Evolutionary conservation across 345 rosid species (phyloP), one percentile per base, ranked within the genome.

Genomic region (Moricandia arvensis): DNA sequence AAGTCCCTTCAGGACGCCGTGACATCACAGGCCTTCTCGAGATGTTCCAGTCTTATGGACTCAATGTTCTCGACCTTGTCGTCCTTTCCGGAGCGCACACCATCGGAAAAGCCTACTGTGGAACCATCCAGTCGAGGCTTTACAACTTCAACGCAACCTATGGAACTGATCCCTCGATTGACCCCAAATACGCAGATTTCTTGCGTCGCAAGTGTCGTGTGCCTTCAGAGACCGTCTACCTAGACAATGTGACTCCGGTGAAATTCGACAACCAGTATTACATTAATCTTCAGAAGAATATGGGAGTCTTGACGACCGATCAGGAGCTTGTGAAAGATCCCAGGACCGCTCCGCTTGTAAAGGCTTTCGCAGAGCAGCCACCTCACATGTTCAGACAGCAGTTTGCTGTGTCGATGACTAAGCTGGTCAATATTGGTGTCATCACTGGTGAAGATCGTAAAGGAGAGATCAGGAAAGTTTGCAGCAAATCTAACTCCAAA

Each of bases 61-160:
- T 91, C 49, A 89, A 86, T 24, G 73, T 89, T 8, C 82, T 88
- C 33, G 97, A 93, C 72, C 75, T 89, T 80, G 95, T 93, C 2
- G 88, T 88, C 11, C 91, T 93, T 45, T 87, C 91, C 26, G 93
- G 98, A 11, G 97, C 93, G 5, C 98, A 89, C 53, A 89, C 96
- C 35, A 84, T 89, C 17, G 98, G 98, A 13, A 83, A 90, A 72
- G 26, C 87, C 8, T 33, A 77, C 7, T 91, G 97, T 75, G 88
- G 83, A 0, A 66, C 88, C 33, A 57, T 91, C 33, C 97, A 88
- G 74, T 38, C 83, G 2, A 75, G 97, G 71, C 75, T 93, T 13
- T 83, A 81, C 81, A 83, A 82, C 84, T 84, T 15, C 80, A 80
- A 82, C 7, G 87, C 75, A 49, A 86, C 84, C 0, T 57, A 74